Evolutionary conservation across 495 filamentous ascomycete genomes (phyloP), one percentile per base, ranked within the genome.

Genomic region (Penicillium simplicissimum): DNA sequence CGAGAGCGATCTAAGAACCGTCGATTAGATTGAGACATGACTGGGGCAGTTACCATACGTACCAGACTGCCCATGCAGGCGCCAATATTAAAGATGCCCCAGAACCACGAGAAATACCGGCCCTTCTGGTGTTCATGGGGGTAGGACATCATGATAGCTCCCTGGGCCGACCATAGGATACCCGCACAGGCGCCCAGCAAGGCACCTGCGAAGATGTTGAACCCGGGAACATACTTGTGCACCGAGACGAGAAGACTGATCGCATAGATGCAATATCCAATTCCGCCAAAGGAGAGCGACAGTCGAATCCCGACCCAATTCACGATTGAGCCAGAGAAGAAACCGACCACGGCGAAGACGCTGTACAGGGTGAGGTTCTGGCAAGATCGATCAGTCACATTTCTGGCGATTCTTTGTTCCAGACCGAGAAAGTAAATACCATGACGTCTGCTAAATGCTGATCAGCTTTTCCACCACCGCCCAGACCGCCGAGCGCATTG

Each of bases 141-240:
- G 60, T 82, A 81, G 4, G 78, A 76, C 57, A 79, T 80, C 79
- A 82, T 81, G 54, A 82, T 81, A 3, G 75, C 72, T 34, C 79
- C 79, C 65, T 82, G 79, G 2, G 78, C 79, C 21, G 72, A 70
- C 79, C 79, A 82, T 33, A 82, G 71, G 38, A 82, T 58, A 52
- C 71, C 75, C 7, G 79, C 77, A 45, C 79, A 76, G 52, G 75
- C 55, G 56, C 79, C 79, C 6, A 82, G 72, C 23, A 77, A 65
- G 37, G 69, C 71, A 42, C 79, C 79, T 11, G 79, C 74, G 54
- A 90, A 90, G 56, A 90, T 83, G 69, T 88, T 88, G 72, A 93
- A 91, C 8, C 87, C 90, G 15, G 68, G 68, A 65, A 92, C 93
- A 28, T 81, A 25, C 33, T 78, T 87, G 67, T 92, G 88, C 64